Evolutionary conservation across 805 yeast genomes (phyloP).

Genomic region (Myxozyma geophila): DNA sequence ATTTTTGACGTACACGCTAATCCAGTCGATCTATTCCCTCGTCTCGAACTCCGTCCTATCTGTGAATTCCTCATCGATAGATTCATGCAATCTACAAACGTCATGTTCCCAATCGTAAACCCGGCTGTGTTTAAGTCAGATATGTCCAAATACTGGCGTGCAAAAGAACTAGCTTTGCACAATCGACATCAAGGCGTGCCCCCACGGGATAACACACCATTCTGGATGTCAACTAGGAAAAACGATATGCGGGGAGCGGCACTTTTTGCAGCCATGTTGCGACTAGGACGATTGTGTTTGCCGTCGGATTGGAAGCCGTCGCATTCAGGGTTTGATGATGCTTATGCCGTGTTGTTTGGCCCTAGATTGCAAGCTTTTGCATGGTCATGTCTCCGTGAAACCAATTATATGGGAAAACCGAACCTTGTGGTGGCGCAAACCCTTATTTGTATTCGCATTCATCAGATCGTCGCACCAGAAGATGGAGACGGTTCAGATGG

Average conservation of each 20-base stretch:
- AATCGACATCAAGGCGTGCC: background rate
- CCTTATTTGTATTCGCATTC: conserved; percentile 38
- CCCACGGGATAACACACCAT: background rate
- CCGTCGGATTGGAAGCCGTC: conserved; percentile 36
- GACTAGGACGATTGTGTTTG: conserved; percentile 36
- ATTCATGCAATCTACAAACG: conserved; percentile 34
- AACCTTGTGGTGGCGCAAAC: conserved; percentile 27
- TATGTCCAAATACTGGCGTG: conserved; percentile 30
- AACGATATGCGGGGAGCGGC: conserved; percentile 36
- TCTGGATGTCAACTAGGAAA: conserved; percentile 27
- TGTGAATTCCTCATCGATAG: conserved; percentile 37
- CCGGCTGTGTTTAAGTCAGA: conserved; percentile 31
- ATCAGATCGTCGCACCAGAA: conserved; percentile 37
- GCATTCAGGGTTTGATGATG: conserved; percentile 29
- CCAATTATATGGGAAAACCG: conserved; percentile 34
- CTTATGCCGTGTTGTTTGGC: conserved; percentile 20
- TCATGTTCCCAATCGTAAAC: conserved; percentile 34
- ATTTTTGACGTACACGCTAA: conserved; percentile 21
- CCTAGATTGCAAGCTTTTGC: conserved; percentile 24
- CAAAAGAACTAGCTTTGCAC: conserved; percentile 15
- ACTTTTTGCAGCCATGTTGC: conserved; percentile 29
- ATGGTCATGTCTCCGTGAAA: conserved; percentile 28
- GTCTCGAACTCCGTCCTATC: conserved; percentile 37
- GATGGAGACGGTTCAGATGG: conserved; percentile 39
- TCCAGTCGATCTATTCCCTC: conserved; percentile 23